Evolutionary conservation across 192 early-diverging fungal genomes (phyloP).

Genomic region (Gamsiella multidivaricata): DNA sequence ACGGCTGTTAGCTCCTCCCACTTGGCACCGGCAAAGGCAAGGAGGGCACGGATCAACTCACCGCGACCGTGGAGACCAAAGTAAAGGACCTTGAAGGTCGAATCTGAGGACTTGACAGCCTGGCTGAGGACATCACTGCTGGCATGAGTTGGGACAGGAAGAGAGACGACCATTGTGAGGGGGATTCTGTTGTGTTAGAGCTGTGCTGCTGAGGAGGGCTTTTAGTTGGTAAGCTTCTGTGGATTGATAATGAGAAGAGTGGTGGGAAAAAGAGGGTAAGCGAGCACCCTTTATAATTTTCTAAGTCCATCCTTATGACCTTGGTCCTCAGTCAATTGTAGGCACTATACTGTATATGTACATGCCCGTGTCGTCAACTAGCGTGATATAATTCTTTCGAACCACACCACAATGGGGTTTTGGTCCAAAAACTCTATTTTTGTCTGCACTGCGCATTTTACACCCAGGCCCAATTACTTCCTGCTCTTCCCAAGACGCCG

Average conservation of each 20-base stretch:
- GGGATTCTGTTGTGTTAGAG: too few species aligned
- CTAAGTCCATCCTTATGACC: too few species aligned
- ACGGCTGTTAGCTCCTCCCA: conserved; percentile 30
- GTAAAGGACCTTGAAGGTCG: conserved; percentile 38
- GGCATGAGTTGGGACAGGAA: conserved; percentile 31
- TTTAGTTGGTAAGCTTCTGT: too few species aligned
- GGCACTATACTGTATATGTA: too few species aligned
- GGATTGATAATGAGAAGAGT: neutral
- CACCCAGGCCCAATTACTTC: too few species aligned
- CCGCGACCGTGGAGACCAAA: conserved; percentile 39
- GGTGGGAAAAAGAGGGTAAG: neutral
- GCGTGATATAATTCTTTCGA: neutral
- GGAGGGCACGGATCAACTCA: conserved; percentile 28
- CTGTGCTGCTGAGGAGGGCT: too few species aligned
- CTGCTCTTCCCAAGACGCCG: neutral
- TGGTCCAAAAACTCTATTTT: too few species aligned
- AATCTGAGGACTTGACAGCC: conserved; percentile 12
- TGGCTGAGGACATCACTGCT: conserved; percentile 9
- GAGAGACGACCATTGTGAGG: too few species aligned
- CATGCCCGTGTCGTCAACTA: conserved; percentile 22
- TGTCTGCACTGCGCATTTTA: too few species aligned
- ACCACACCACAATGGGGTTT: too few species aligned
- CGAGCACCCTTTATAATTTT: conserved; percentile 16
- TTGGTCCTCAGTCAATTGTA: too few species aligned
- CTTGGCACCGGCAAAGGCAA: conserved; percentile 20